Conservation (phyloP, 306 rosid species). For the Vicia faba region DNA sequence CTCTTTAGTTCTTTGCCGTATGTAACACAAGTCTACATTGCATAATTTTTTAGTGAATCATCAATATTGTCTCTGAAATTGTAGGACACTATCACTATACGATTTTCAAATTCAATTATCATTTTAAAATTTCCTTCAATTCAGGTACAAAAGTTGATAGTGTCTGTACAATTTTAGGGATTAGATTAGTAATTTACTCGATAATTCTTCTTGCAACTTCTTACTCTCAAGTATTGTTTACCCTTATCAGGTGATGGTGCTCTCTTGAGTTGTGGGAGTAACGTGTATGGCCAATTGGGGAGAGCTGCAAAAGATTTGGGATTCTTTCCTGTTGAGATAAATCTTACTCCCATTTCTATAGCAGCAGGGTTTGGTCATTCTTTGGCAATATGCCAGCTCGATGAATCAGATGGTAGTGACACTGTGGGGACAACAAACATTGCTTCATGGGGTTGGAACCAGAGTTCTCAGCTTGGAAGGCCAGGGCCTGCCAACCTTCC, state of each 20-base stretch:
- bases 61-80: not conserved
- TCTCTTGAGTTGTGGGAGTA: slow-evolving; percentile 84
- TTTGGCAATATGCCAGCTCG: slow-evolving; percentile 67
- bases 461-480: slow-evolving; percentile 81
- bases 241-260: slow-evolving; percentile 61
- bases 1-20: slow-evolving; percentile 81
- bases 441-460: slow-evolving; percentile 94
- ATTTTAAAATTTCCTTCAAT: not conserved
- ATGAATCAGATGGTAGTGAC: slow-evolving; percentile 37
- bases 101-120: not conserved
- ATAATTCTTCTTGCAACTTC: slow-evolving; percentile 4
- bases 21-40: slow-evolving; percentile 32
- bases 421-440: slow-evolving; percentile 46
- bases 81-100: not conserved
- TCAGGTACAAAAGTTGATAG: not conserved
- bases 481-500: slow-evolving; percentile 59
- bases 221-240: slow-evolving; percentile 26
- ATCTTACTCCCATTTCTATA: slow-evolving; percentile 50
- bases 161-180: not conserved
- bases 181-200: not conserved
- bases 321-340: slow-evolving; percentile 65
- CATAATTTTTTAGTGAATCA: not conserved
- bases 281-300: slow-evolving; percentile 78
- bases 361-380: slow-evolving; percentile 95
- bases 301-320: slow-evolving; percentile 65